phyloP scores from a whole-genome alignment of 345 rosid species.

The Eutrema yunnanense region DNA sequence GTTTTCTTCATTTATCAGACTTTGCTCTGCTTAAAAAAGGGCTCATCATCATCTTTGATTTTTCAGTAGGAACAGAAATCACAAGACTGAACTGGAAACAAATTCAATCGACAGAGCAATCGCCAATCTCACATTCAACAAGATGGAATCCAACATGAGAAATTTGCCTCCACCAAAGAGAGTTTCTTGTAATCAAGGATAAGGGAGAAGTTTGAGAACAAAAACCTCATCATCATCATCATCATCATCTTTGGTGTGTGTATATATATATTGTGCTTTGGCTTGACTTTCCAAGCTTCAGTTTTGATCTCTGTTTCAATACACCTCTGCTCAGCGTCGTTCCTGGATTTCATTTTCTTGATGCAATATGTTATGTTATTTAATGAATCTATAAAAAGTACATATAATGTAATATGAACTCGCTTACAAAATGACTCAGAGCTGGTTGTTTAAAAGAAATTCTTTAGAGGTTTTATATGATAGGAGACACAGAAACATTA shows the following conservation, averaged over 20 bases:
- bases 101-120: constrained; percentile 70
- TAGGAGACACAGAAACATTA: constrained; percentile 8
- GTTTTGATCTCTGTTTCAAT: constrained; percentile 29
- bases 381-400: no score
- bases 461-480: not conserved
- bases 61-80: constrained; percentile 32
- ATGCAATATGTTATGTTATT: not conserved
- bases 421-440: not conserved
- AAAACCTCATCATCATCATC: not conserved
- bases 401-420: not conserved
- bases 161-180: constrained; percentile 24
- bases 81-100: constrained; percentile 52
- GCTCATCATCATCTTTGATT: not conserved
- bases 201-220: not conserved
- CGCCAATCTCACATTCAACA: constrained; percentile 68
- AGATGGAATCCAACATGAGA: constrained; percentile 42
- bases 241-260: not conserved
- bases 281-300: constrained; percentile 24
- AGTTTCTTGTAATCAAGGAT: constrained; percentile 12
- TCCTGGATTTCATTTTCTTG: not conserved
- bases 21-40: not conserved
- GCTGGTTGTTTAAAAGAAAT: not conserved
- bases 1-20: not conserved
- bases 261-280: constrained; percentile 2
- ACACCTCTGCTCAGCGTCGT: not conserved